Base-by-base conservation (phyloP, 495 filamentous ascomycete species). In the Cenococcum geophilum region DNA sequence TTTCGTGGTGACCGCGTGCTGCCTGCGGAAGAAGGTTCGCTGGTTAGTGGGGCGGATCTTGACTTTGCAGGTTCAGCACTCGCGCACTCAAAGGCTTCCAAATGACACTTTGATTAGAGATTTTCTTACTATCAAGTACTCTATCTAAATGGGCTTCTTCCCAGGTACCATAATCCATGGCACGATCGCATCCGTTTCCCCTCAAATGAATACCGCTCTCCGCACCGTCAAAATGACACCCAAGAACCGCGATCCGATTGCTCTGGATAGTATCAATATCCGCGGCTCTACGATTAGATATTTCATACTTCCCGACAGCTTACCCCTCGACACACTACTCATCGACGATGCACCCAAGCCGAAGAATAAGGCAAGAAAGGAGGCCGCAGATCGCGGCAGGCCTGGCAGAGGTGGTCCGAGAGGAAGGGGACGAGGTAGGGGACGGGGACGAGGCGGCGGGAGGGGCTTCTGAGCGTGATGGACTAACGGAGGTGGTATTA, bases 351-450 rank as follows among this genome's bases (percentile, higher is more conserved):
- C 90, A 56, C 90, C 92, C 35, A 98, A 98, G 78, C 92, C 93
- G 53, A 97, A 97, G 85, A 97, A 98, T 76, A 97, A 97, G 84
- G 92, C 70, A 98, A 98, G 80, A 95, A 98, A 76, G 79, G 84
- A 32, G 88, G 89, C 66, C 76, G 83, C 56, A 86, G 86, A 25
- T 32, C 63, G 65, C 16, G 49, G 64, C 27, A 56, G 55, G 60
- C 66, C 61, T 22, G 76, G 78, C 22, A 78, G 85, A 16, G 81
- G 84, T 63, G 83, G 84, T 50, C 66, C 70, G 23, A 77, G 80
- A 60, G 80, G 81, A 52, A 74, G 80, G 43, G 76, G 82, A 34
- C 77, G 87, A 62, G 70, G 80, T 32, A 73, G 81, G 68, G 78
- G 83, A 21, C 66, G 61, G 27, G 65, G 67, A 66, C 65, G 65